Conservation (phyloP, 2,329 filamentous ascomycete species). For the Pseudogymnoascus verrucosus region DNA sequence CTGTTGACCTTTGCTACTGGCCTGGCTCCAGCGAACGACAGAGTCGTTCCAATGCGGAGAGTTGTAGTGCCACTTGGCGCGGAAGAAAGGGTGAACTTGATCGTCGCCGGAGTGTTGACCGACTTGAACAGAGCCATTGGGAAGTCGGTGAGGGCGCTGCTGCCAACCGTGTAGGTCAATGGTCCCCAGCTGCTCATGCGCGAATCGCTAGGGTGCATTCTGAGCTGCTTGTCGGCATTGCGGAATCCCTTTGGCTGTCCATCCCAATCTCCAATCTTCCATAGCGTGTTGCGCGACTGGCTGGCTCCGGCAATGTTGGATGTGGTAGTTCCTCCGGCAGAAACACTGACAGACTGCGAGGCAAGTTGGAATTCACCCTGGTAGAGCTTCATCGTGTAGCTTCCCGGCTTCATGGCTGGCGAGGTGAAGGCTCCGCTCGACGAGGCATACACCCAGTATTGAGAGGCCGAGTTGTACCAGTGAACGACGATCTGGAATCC, state of each 20-base stretch:
- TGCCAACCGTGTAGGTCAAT: conserved; percentile 53
- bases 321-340: conserved; percentile 39
- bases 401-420: conserved; percentile 58
- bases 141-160: conserved; percentile 43
- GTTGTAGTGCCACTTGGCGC: conserved; percentile 46
- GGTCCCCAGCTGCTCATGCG: conserved; percentile 56
- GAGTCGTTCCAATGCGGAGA: conserved; percentile 56
- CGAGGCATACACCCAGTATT: conserved; percentile 56
- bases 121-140: conserved; percentile 59
- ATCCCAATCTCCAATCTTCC: conserved; percentile 58
- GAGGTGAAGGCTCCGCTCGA: conserved; percentile 51
- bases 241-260: conserved; percentile 56
- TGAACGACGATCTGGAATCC: conserved; percentile 51
- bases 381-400: conserved; percentile 61
- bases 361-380: conserved; percentile 50
- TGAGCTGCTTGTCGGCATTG: conserved; percentile 58
- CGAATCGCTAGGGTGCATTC: conserved; percentile 60
- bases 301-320: conserved; percentile 44
- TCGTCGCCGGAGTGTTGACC: conserved; percentile 51
- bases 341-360: conserved; percentile 40
- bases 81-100: conserved; percentile 48
- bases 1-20: conserved; percentile 50
- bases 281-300: conserved; percentile 45
- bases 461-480: conserved; percentile 55
- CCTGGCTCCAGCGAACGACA: conserved; percentile 52